phyloP scores from a whole-genome alignment of 148 eudicot species.

The Linanthus parryae region DNA sequence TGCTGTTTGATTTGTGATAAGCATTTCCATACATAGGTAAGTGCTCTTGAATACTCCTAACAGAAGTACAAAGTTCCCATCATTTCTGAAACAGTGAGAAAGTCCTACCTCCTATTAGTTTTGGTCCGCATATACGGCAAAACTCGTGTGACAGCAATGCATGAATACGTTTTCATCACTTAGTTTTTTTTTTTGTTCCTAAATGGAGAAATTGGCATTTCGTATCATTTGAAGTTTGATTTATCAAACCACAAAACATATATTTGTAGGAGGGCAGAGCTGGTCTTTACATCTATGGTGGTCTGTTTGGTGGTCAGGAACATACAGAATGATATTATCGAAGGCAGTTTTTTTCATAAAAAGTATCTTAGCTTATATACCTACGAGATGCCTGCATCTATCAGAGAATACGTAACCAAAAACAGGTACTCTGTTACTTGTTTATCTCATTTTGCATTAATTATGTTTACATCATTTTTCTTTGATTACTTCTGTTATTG shows the following conservation, averaged over 20 bases:
- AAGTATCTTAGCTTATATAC: constrained; percentile 76
- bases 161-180: not conserved
- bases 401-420: constrained; percentile 60
- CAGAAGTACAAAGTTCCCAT: too few relatives aligned
- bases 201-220: not conserved
- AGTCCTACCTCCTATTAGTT: not conserved
- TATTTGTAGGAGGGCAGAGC: constrained; percentile 36
- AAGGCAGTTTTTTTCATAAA: constrained; percentile 94
- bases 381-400: constrained; percentile 70
- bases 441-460: not conserved
- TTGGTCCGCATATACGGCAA: too few relatives aligned
- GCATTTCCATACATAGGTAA: too few relatives aligned
- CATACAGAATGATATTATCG: constrained; percentile 83
- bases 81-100: too few relatives aligned
- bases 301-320: constrained; percentile 99
- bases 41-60: too few relatives aligned
- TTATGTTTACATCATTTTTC: not conserved
- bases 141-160: not conserved
- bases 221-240: not conserved
- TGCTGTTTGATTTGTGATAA: too few relatives aligned
- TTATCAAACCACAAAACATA: constrained; percentile 7
- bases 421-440: constrained; percentile 43
- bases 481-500: not conserved
- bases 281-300: constrained; percentile 66
- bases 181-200: not conserved